Conservation (phyloP, 805 yeast species). For the Dipodascus albidus region DNA sequence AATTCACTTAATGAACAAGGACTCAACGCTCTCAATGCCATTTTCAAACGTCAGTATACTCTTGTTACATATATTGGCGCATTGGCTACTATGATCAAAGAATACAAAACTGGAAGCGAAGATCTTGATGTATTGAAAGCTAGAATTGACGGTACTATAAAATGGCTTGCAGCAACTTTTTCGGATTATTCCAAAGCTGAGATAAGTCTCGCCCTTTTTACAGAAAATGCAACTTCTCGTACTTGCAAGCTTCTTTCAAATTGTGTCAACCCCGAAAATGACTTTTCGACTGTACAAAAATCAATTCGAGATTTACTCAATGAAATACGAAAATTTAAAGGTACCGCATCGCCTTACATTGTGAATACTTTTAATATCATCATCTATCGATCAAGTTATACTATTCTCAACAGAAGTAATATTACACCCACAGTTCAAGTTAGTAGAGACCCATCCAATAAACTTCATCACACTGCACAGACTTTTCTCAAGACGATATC, state of each 20-base stretch:
- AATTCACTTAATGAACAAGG: constrained; percentile 44
- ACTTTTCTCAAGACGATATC: constrained; percentile 51
- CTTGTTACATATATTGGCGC: constrained; percentile 36
- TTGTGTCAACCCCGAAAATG: constrained; percentile 45
- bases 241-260: constrained; percentile 42
- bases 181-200: constrained; percentile 41
- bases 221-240: constrained; percentile 46
- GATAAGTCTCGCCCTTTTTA: constrained; percentile 42
- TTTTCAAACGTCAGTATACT: constrained; percentile 46
- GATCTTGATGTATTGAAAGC: constrained; percentile 29
- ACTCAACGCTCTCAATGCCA: constrained; percentile 53
- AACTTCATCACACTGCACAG: constrained; percentile 32
- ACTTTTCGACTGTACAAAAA: constrained; percentile 46
- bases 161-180: constrained; percentile 49
- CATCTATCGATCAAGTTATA: constrained; percentile 47
- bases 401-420: constrained; percentile 56
- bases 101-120: constrained; percentile 3
- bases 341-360: constrained; percentile 32
- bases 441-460: constrained; percentile 28
- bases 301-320: constrained; percentile 52
- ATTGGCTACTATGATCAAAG: constrained; percentile 5
- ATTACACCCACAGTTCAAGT: constrained; percentile 41
- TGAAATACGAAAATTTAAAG: constrained; percentile 27
- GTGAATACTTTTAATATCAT: constrained; percentile 43
- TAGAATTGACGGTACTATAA: constrained; percentile 32